phyloP scores from a whole-genome alignment of 768 basidiomycete genomes.

The Lactifluus piperatus region DNA sequence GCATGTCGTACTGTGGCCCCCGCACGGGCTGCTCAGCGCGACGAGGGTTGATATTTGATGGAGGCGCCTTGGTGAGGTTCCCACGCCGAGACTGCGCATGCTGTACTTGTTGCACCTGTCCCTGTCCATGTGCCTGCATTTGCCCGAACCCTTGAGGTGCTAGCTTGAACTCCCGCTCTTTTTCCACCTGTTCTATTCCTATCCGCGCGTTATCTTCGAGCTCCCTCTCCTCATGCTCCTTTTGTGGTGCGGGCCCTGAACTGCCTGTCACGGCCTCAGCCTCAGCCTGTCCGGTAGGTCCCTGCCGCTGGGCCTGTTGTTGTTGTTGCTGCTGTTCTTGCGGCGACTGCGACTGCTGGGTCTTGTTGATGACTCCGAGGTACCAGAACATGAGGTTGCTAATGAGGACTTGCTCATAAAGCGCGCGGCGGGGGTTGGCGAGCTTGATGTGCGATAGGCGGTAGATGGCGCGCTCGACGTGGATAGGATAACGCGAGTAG shows the following conservation, averaged over 20 bases:
- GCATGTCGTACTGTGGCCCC: conserved; percentile 89
- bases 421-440: conserved; percentile 90
- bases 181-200: conserved; percentile 26
- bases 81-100: conserved; percentile 37
- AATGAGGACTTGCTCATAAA: conserved; percentile 94
- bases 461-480: conserved; percentile 97
- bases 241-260: conserved; percentile 10
- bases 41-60: conserved; percentile 40
- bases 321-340: conserved; percentile 22
- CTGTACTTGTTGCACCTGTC: conserved; percentile 32
- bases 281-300: conserved; percentile 25
- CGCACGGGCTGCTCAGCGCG: conserved; percentile 82
- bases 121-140: conserved; percentile 23
- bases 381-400: conserved; percentile 99
- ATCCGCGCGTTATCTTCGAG: conserved; percentile 32
- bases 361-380: conserved; percentile 92
- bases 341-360: conserved; percentile 42
- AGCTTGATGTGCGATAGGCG: conserved; percentile 97
- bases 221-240: conserved; percentile 30
- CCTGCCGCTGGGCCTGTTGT: conserved; percentile 16
- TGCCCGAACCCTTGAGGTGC: neutral
- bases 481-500: conserved; percentile 88
- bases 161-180: conserved; percentile 36
- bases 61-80: conserved; percentile 59
- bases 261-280: conserved; percentile 18